Percentiles rank a stretch among this genome's conserved stretches.
These are phyloP conservation scores for Limnanthes douglasii DNA, from an alignment of 345 rosid genomes.

Conservation along the genomic window DNA sequence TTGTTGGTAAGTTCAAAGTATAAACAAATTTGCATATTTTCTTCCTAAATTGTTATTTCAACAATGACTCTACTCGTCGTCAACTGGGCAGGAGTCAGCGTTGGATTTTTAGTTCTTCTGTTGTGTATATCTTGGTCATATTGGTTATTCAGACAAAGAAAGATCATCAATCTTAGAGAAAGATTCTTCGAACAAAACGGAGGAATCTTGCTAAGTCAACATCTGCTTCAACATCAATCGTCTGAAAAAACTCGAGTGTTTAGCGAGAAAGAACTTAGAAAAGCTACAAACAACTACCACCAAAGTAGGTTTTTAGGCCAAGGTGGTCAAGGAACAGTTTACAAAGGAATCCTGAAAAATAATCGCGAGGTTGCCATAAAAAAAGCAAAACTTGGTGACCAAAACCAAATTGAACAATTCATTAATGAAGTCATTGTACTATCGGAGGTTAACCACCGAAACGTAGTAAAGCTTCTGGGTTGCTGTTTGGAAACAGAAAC, in stretches of 20 bases:
- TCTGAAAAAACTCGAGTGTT: slow-evolving; percentile 9
- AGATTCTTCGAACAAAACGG: slow-evolving; percentile 9
- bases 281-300: slow-evolving; percentile 13
- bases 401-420: slow-evolving; percentile 19
- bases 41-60: not conserved
- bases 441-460: slow-evolving; percentile 28
- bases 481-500: slow-evolving; percentile 34
- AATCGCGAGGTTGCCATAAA: slow-evolving; percentile 13
- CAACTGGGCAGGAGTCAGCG: slow-evolving; percentile 3
- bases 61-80: slow-evolving; percentile 1
- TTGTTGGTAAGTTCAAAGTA: slow-evolving; percentile 4
- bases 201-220: not conserved
- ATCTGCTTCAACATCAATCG: slow-evolving; percentile 6
- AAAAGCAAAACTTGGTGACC: slow-evolving; percentile 15
- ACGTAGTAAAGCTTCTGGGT: slow-evolving; percentile 30
- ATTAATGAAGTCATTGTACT: slow-evolving; percentile 27
- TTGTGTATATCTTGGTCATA: slow-evolving; percentile 9
- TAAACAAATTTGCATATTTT: not conserved
- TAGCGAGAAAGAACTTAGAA: slow-evolving; percentile 10
- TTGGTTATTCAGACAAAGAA: slow-evolving; percentile 4
- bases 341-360: slow-evolving; percentile 16
- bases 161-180: slow-evolving; percentile 1
- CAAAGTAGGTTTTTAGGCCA: slow-evolving; percentile 10
- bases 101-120: slow-evolving; percentile 8
- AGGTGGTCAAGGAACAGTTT: slow-evolving; percentile 24